These are phyloP conservation scores for Irpex rosettiformis DNA, from an alignment of 1,284 basidiomycete species.

Conservation along the genomic window DNA sequence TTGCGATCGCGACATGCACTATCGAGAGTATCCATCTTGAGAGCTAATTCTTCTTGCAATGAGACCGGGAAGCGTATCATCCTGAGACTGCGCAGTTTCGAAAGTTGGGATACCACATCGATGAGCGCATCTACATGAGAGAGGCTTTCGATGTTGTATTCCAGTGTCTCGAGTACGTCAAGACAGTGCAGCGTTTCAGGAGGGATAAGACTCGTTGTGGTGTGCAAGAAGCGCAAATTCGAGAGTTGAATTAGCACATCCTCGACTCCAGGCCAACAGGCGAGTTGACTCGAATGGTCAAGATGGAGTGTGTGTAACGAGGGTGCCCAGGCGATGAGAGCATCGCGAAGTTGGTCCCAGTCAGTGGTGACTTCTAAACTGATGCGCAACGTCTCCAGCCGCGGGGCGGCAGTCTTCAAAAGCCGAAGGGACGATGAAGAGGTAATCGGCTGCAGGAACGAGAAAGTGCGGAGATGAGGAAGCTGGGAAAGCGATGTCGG, in stretches of 20 bases:
- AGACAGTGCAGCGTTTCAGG: neutral
- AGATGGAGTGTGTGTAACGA: neutral
- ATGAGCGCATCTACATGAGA: neutral
- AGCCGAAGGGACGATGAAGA: neutral
- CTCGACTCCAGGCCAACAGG: neutral
- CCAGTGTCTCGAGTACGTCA: neutral
- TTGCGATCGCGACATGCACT: no score
- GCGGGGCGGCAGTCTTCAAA: neutral
- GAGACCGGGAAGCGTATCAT: no score
- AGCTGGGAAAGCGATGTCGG: no score
- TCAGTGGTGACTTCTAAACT: neutral
- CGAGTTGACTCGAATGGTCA: neutral
- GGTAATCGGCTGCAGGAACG: neutral
- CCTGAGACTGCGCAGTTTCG: neutral
- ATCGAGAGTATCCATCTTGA: no score
- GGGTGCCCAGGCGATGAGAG: neutral
- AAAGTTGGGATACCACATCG: neutral
- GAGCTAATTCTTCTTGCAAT: no score
- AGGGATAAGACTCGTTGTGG: neutral
- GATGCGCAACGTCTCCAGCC: neutral
- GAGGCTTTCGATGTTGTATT: neutral
- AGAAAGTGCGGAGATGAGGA: neutral
- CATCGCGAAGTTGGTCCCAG: neutral
- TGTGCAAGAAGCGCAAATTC: neutral
- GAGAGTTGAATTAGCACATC: neutral